Percentiles rank a stretch among this genome's conserved stretches.
phyloP scores from a whole-genome alignment of 2,329 filamentous ascomycete genomes.

The Penicillium sp. region DNA sequence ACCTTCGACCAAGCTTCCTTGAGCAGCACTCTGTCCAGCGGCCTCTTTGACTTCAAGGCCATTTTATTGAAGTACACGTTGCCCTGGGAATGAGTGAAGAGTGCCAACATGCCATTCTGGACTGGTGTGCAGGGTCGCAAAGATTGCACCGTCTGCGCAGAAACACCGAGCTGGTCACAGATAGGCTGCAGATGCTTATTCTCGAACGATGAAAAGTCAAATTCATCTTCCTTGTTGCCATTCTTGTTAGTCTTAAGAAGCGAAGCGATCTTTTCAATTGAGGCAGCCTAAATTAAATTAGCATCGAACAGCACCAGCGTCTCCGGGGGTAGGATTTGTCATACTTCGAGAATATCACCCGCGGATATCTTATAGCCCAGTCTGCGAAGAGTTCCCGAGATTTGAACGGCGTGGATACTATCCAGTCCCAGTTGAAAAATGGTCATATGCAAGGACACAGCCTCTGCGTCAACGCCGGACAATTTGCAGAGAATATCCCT shows the following conservation, averaged over 20 bases:
- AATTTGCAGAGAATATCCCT: slow-evolving; percentile 56
- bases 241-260: slow-evolving; percentile 37
- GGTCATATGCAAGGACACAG: slow-evolving; percentile 59
- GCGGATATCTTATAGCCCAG: slow-evolving; percentile 57
- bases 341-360: slow-evolving; percentile 65
- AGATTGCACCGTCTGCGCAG: slow-evolving; percentile 45
- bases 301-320: neutral
- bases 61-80: slow-evolving; percentile 71
- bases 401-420: slow-evolving; percentile 78
- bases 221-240: slow-evolving; percentile 15
- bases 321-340: neutral
- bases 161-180: slow-evolving; percentile 28
- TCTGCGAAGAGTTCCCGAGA: slow-evolving; percentile 63
- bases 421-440: slow-evolving; percentile 88
- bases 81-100: slow-evolving; percentile 64
- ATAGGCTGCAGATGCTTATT: slow-evolving; percentile 35
- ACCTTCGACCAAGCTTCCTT: slow-evolving; percentile 56
- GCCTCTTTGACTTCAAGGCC: slow-evolving; percentile 46
- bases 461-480: slow-evolving; percentile 47
- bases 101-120: slow-evolving; percentile 73
- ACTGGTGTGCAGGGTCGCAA: slow-evolving; percentile 73
- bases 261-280: slow-evolving; percentile 32
- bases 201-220: slow-evolving; percentile 52
- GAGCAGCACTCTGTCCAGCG: slow-evolving; percentile 42
- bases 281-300: slow-evolving; percentile 29